Evolutionary conservation across 441 rosid species (phyloP).

Genomic region (Omphalea diandra): DNA sequence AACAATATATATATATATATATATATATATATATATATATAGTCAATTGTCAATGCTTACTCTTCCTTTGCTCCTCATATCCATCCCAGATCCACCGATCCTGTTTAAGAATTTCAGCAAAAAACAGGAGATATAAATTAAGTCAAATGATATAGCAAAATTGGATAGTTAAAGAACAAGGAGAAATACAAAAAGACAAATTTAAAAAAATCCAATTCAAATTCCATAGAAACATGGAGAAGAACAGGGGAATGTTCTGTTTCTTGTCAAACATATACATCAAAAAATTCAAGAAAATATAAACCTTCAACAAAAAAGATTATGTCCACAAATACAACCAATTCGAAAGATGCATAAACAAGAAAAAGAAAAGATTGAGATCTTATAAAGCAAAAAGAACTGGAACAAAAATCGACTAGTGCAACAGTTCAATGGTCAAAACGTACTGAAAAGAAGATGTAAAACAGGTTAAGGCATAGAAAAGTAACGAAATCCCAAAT

Average conservation of each 20-base stretch:
- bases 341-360: neutral
- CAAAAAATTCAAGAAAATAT: neutral
- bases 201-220: neutral
- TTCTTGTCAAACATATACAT: neutral
- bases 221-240: neutral
- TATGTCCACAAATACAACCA: neutral
- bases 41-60: constrained; percentile 27
- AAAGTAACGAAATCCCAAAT: neutral
- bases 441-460: neutral
- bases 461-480: neutral
- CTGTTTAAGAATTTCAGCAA: constrained; percentile 27
- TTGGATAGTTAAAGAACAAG: neutral
- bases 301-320: neutral
- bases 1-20: too few species aligned
- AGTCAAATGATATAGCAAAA: too few species aligned
- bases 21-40: too few species aligned
- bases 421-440: neutral
- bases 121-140: neutral
- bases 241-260: neutral
- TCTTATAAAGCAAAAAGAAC: neutral
- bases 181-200: neutral
- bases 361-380: neutral
- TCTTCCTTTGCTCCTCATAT: constrained; percentile 71
- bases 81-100: constrained; percentile 80
- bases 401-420: neutral